A percentile compares a stretch with the other conserved stretches of the same genome.
Conservation (phyloP, 129 eudicot species). For the Escallonia herrerae region DNA sequence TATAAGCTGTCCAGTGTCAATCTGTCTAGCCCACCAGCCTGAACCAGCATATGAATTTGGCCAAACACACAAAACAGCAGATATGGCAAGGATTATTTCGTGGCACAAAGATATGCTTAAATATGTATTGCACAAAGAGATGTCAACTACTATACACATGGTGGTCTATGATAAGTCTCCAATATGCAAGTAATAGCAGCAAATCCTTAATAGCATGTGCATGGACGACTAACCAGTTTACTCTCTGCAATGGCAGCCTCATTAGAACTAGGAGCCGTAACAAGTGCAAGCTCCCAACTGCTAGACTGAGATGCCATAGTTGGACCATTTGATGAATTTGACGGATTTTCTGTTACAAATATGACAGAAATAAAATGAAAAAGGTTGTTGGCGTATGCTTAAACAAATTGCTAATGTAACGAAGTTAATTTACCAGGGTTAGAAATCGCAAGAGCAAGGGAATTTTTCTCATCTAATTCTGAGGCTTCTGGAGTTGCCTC, state of each 20-base stretch:
- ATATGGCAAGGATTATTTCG: too few species aligned
- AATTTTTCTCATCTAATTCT: conserved; percentile 12
- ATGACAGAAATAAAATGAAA: conserved; percentile 3
- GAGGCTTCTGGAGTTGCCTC: conserved; percentile 31
- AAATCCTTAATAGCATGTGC: background rate
- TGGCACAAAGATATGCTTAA: too few species aligned
- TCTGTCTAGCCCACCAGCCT: conserved; percentile 54
- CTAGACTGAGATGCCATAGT: conserved; percentile 27
- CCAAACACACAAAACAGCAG: background rate
- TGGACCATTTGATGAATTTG: conserved; percentile 3
- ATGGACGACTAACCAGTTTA: conserved; percentile 30
- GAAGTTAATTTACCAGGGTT: conserved; percentile 13
- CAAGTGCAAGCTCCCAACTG: conserved; percentile 65
- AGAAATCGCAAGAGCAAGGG: conserved; percentile 2
- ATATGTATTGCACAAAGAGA: background rate
- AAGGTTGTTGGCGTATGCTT: background rate
- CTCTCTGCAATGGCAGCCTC: conserved; percentile 21
- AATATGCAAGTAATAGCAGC: background rate
- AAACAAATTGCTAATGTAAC: background rate
- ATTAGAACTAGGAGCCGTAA: conserved; percentile 35
- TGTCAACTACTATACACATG: too few species aligned
- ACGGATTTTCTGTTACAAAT: conserved; percentile 6
- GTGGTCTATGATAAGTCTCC: too few species aligned
- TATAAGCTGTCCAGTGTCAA: conserved; percentile 47
- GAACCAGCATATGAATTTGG: background rate